Conservation (phyloP, 2,329 filamentous ascomycete genomes). For the Pezicula carpinea region DNA sequence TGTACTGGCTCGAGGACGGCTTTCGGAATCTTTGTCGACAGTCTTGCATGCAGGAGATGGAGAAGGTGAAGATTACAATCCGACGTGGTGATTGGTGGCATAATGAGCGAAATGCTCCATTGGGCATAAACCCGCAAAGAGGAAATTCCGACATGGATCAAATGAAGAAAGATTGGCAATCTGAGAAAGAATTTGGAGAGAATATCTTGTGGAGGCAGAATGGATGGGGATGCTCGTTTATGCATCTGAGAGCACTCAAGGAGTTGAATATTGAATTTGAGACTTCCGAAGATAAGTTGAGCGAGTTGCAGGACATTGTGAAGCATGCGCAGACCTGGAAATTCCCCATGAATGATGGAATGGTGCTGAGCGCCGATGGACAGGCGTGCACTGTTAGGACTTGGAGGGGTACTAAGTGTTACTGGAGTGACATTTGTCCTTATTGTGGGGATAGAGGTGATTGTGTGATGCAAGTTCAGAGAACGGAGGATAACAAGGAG, state of each 20-base stretch:
- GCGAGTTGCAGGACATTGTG: slow-evolving; percentile 16
- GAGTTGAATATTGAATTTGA: slow-evolving; percentile 21
- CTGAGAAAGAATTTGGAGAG: not conserved
- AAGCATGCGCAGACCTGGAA: slow-evolving; percentile 18
- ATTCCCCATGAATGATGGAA: slow-evolving; percentile 12
- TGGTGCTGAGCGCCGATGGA: slow-evolving; percentile 12
- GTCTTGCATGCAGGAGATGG: slow-evolving; percentile 10
- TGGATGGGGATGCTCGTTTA: slow-evolving; percentile 17
- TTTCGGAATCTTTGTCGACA: slow-evolving; percentile 8
- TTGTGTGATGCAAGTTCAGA: too few species aligned
- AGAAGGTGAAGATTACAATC: slow-evolving; percentile 20
- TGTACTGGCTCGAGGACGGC: slow-evolving; percentile 18
- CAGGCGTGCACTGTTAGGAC: not conserved
- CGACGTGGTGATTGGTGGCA: slow-evolving; percentile 23
- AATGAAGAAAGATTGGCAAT: slow-evolving; percentile 6
- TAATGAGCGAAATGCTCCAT: slow-evolving; percentile 13
- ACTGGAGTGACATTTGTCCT: slow-evolving; percentile 14
- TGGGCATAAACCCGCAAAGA: slow-evolving; percentile 17
- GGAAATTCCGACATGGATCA: slow-evolving; percentile 1
- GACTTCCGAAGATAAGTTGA: slow-evolving; percentile 19
- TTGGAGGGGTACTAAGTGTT: slow-evolving; percentile 11
- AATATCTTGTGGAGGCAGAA: slow-evolving; percentile 2
- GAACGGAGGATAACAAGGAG: too few species aligned
- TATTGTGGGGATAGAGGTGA: slow-evolving; percentile 5
- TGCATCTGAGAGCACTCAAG: slow-evolving; percentile 9